These are phyloP conservation scores for Moesziomyces parantarcticus DNA, from an alignment of 1,284 basidiomycete species.

Conservation along the genomic window DNA sequence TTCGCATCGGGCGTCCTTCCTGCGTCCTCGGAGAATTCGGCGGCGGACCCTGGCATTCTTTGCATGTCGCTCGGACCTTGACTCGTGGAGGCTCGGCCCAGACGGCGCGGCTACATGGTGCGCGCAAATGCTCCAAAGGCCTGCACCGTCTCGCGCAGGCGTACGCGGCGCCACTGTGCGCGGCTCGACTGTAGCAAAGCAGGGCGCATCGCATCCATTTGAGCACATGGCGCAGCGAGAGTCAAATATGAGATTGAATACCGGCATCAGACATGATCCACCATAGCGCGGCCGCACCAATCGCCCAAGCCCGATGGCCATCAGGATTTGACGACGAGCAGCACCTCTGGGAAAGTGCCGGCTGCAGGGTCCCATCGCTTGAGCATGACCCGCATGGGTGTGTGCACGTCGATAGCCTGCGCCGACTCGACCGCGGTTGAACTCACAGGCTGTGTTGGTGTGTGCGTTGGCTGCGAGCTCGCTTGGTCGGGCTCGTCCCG, in stretches of 20 bases:
- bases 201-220: neutral
- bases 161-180: conserved; percentile 7
- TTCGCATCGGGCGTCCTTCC: neutral
- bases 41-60: neutral
- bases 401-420: conserved; percentile 9
- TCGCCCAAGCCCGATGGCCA: too few relatives aligned
- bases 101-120: conserved; percentile 14
- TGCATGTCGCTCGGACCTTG: too few relatives aligned
- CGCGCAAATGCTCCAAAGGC: conserved; percentile 40
- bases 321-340: conserved; percentile 55
- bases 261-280: too few relatives aligned
- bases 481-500: neutral
- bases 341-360: conserved; percentile 55
- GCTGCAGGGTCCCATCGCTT: conserved; percentile 55
- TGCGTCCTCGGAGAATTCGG: conserved; percentile 12
- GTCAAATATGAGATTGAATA: too few relatives aligned
- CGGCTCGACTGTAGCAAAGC: too few relatives aligned
- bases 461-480: conserved; percentile 4
- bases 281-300: too few relatives aligned
- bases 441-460: conserved; percentile 24
- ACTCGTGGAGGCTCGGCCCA: too few relatives aligned
- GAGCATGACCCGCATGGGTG: conserved; percentile 29
- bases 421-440: neutral
- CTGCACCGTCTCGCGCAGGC: conserved; percentile 31
- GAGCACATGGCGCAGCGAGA: neutral